Conservation (phyloP, 177 flowering plant species). For the Vitis hybrid region DNA sequence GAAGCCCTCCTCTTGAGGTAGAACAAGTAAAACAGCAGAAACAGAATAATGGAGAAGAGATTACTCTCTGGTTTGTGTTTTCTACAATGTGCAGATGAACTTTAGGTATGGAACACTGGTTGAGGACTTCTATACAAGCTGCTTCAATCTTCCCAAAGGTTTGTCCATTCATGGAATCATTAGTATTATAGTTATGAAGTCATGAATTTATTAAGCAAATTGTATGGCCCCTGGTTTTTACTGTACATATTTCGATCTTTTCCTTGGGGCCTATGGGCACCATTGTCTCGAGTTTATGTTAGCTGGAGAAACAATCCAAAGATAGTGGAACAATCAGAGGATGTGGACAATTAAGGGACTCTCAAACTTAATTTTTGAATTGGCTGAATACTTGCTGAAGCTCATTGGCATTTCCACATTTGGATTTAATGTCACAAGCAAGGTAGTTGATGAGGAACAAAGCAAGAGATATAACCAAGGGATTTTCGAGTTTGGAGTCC, state of each 20-base stretch:
- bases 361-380: slow-evolving; percentile 20
- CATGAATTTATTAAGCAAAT: neutral
- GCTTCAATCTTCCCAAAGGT: neutral
- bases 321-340: slow-evolving; percentile 35
- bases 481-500: neutral
- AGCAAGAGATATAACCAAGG: neutral
- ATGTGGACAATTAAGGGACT: slow-evolving; percentile 32
- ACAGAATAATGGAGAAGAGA: slow-evolving; percentile 81
- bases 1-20: slow-evolving; percentile 82
- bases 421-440: slow-evolving; percentile 31
- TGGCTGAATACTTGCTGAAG: slow-evolving; percentile 12
- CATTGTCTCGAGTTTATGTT: slow-evolving; percentile 20
- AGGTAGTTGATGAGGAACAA: slow-evolving; percentile 24
- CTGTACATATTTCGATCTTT: slow-evolving; percentile 5
- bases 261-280: slow-evolving; percentile 19
- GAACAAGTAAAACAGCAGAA: slow-evolving; percentile 83
- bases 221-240: slow-evolving; percentile 2
- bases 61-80: too few species aligned
- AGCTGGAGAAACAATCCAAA: slow-evolving; percentile 7
- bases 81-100: neutral
- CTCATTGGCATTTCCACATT: slow-evolving; percentile 16
- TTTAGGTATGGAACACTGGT: slow-evolving; percentile 6
- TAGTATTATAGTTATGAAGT: too few species aligned
- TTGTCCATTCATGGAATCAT: too few species aligned
- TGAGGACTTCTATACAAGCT: slow-evolving; percentile 13